phyloP scores from a whole-genome alignment of 352 stramenopile species.

The Phytophthora cryptogea region DNA sequence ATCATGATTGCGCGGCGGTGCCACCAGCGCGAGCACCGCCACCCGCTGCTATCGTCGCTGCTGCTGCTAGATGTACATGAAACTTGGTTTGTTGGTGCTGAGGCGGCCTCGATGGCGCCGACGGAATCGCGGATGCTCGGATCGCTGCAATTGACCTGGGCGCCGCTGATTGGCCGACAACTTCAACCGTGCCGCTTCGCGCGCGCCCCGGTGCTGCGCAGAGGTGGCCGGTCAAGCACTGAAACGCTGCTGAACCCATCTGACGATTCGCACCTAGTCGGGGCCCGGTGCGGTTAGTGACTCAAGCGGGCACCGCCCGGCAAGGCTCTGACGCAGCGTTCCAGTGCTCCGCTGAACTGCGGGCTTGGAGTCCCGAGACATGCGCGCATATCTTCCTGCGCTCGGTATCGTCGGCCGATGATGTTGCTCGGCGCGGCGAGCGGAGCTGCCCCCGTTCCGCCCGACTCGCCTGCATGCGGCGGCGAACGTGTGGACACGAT shows the following conservation, averaged over 20 bases:
- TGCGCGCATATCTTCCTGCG: conserved; percentile 8
- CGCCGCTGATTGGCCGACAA: conserved; percentile 1
- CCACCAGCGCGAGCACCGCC: neutral
- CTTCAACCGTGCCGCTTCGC: conserved; percentile 8
- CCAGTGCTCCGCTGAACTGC: conserved; percentile 13
- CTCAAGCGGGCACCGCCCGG: neutral
- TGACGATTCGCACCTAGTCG: conserved; percentile 14
- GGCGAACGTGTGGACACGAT: conserved; percentile 9
- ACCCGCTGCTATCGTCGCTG: neutral
- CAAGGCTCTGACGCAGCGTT: conserved; percentile 23
- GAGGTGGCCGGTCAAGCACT: conserved; percentile 17
- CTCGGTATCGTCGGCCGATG: neutral
- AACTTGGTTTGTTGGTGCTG: neutral
- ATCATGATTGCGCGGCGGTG: conserved; percentile 8
- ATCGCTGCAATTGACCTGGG: neutral
- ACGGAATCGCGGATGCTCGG: too few relatives aligned
- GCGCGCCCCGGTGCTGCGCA: conserved; percentile 16
- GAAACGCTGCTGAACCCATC: conserved; percentile 39
- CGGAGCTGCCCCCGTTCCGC: neutral
- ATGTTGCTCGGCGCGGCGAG: neutral
- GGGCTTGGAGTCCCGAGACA: conserved; percentile 1
- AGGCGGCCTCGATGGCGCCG: too few relatives aligned
- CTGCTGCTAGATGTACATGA: neutral
- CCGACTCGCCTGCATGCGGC: neutral
- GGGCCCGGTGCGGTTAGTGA: conserved; percentile 9